phyloP scores from a whole-genome alignment of 768 basidiomycete species.

The Sutorius australiensis region DNA sequence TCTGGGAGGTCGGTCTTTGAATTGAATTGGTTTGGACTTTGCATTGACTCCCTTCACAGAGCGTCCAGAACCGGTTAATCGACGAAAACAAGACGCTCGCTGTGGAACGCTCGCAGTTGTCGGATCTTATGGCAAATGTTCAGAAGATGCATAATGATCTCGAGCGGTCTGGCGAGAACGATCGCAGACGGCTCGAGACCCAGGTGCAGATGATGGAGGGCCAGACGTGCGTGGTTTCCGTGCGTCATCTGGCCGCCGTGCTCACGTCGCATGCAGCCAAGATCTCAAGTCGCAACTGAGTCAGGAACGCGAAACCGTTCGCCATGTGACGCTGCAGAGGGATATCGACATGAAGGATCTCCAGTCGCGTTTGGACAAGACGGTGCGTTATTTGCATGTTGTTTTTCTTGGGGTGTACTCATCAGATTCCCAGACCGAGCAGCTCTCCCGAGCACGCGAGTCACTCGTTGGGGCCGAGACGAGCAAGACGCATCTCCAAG shows the following conservation, averaged over 20 bases:
- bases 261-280: slow-evolving; percentile 45
- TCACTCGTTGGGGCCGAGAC: slow-evolving; percentile 68
- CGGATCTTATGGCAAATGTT: slow-evolving; percentile 84
- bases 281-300: slow-evolving; percentile 66
- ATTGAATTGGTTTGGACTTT: no score
- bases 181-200: slow-evolving; percentile 74
- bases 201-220: slow-evolving; percentile 74
- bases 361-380: slow-evolving; percentile 66
- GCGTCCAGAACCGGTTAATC: slow-evolving; percentile 72
- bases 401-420: slow-evolving; percentile 7
- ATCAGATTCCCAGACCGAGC: slow-evolving; percentile 46
- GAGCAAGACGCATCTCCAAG: slow-evolving; percentile 74
- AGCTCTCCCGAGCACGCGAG: slow-evolving; percentile 67
- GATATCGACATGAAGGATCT: slow-evolving; percentile 78
- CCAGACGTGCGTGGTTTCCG: slow-evolving; percentile 57
- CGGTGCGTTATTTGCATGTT: slow-evolving; percentile 41
- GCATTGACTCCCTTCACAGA: slow-evolving; percentile 38
- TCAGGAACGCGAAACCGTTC: slow-evolving; percentile 69
- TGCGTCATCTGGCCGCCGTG: neutral
- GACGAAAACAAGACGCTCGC: slow-evolving; percentile 82
- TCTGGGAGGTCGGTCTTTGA: slow-evolving; percentile 72
- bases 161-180: slow-evolving; percentile 79
- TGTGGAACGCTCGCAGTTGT: slow-evolving; percentile 78
- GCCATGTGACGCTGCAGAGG: slow-evolving; percentile 74
- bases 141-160: slow-evolving; percentile 89